A percentile compares a stretch with the other conserved stretches of the same genome.
phyloP scores from a whole-genome alignment of 1,139 yeast genomes.

The Kazachstania sp. region DNA sequence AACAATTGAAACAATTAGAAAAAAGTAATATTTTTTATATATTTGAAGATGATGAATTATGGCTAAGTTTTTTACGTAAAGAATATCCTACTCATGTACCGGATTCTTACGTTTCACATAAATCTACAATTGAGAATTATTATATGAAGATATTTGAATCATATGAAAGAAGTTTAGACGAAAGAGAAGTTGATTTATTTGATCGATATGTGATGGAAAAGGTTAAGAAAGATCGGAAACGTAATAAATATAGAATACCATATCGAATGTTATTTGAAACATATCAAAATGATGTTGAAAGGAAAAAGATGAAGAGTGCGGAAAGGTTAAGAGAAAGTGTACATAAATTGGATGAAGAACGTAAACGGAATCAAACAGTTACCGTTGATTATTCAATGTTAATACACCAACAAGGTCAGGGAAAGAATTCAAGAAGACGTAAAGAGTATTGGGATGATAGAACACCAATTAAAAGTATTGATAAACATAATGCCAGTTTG shows the following conservation, averaged over 20 bases:
- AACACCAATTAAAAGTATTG: conserved; percentile 3
- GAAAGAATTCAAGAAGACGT: not conserved
- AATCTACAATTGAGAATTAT: conserved; percentile 16
- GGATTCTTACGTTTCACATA: conserved; percentile 17
- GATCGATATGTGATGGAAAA: conserved; percentile 9
- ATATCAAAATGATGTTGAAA: conserved; percentile 39
- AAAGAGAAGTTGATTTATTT: conserved; percentile 8
- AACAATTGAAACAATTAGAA: conserved; percentile 43
- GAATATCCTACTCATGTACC: conserved; percentile 41
- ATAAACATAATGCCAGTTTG: not conserved
- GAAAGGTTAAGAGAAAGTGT: conserved; percentile 41
- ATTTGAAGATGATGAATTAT: conserved; percentile 46
- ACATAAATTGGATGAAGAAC: conserved; percentile 37
- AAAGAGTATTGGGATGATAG: conserved; percentile 4
- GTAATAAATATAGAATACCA: conserved; percentile 31
- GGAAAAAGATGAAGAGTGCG: conserved; percentile 44
- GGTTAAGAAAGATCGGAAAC: conserved; percentile 15
- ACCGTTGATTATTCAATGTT: conserved; percentile 26
- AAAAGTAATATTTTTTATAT: conserved; percentile 36
- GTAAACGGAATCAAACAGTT: conserved; percentile 40
- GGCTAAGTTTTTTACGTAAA: conserved; percentile 38
- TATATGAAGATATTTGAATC: conserved; percentile 10
- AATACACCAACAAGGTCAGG: conserved; percentile 2
- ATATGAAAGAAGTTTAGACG: conserved; percentile 8
- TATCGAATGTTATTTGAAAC: conserved; percentile 36